These are phyloP conservation scores for Torulaspora globosa DNA, from an alignment of 1,139 yeast genomes.

Conservation along the genomic window DNA sequence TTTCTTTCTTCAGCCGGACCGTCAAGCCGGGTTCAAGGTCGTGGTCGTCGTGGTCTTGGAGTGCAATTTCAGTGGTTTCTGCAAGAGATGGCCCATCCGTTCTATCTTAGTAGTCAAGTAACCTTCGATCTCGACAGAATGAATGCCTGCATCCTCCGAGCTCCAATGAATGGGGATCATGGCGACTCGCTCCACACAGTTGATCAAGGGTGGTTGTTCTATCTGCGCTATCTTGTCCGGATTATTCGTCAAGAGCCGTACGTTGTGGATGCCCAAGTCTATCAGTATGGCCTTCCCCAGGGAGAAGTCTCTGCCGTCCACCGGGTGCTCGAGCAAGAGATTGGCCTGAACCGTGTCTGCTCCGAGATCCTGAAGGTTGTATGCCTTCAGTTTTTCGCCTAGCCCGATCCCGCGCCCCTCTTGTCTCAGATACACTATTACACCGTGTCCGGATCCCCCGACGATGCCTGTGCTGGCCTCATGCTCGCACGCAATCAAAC, in stretches of 20 bases:
- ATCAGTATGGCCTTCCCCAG: slow-evolving; percentile 87
- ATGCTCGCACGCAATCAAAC: slow-evolving; percentile 54
- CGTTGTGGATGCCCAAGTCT: slow-evolving; percentile 71
- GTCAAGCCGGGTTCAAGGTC: neutral
- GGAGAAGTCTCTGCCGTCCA: slow-evolving; percentile 89
- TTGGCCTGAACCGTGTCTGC: slow-evolving; percentile 98
- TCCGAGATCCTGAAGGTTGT: slow-evolving; percentile 93
- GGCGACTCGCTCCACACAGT: slow-evolving; percentile 72
- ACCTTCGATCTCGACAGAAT: slow-evolving; percentile 83
- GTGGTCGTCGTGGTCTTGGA: slow-evolving; percentile 15
- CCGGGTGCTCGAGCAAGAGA: slow-evolving; percentile 87
- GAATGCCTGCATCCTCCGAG: slow-evolving; percentile 59
- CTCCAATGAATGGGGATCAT: slow-evolving; percentile 97
- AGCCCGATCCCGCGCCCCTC: slow-evolving; percentile 98
- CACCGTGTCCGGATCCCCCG: slow-evolving; percentile 80
- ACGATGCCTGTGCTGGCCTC: slow-evolving; percentile 29
- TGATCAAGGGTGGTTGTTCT: slow-evolving; percentile 28
- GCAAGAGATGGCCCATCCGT: slow-evolving; percentile 91
- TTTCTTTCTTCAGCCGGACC: neutral
- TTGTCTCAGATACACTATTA: slow-evolving; percentile 91
- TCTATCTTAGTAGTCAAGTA: slow-evolving; percentile 90
- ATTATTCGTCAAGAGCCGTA: slow-evolving; percentile 83
- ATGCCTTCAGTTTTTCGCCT: slow-evolving; percentile 94
- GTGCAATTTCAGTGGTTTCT: slow-evolving; percentile 48
- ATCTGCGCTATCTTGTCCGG: slow-evolving; percentile 96